Evolutionary conservation across 2,329 filamentous ascomycete genomes (phyloP).

Genomic region (Fusarium miscanthi): DNA sequence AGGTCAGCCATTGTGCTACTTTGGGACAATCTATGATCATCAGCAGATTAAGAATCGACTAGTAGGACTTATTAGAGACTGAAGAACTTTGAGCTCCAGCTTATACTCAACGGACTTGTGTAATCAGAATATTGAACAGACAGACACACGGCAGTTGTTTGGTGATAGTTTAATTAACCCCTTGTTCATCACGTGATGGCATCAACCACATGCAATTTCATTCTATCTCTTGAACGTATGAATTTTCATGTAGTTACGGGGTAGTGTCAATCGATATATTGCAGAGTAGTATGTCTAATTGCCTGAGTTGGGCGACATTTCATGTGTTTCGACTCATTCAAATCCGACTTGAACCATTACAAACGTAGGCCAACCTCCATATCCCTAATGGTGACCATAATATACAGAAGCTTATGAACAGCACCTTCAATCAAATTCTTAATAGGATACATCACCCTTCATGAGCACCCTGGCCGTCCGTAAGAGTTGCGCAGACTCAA

Average conservation of each 20-base stretch:
- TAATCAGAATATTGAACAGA: not conserved
- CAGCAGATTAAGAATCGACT: not conserved
- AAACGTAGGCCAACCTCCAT: not conserved
- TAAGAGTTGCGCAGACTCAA: slow-evolving; percentile 58
- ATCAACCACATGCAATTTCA: not conserved
- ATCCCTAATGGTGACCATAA: not conserved
- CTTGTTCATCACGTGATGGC: slow-evolving; percentile 20
- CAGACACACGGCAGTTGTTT: not conserved
- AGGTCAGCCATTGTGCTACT: slow-evolving; percentile 1
- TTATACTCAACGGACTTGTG: not conserved
- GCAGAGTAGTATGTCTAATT: not conserved
- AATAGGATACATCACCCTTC: slow-evolving; percentile 61
- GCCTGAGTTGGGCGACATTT: not conserved
- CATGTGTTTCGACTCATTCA: not conserved
- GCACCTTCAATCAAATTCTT: not conserved
- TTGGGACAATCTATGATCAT: not conserved
- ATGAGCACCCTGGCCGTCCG: slow-evolving; percentile 62
- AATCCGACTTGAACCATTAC: not conserved
- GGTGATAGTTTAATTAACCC: not conserved
- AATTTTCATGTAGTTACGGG: not conserved
- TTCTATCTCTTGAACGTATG: not conserved
- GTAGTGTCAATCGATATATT: not conserved
- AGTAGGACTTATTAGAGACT: not conserved
- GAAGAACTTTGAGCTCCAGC: not conserved
- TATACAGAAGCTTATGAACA: not conserved